Conservation (phyloP, 2,329 filamentous ascomycete species). For the Drechslera avenae region DNA sequence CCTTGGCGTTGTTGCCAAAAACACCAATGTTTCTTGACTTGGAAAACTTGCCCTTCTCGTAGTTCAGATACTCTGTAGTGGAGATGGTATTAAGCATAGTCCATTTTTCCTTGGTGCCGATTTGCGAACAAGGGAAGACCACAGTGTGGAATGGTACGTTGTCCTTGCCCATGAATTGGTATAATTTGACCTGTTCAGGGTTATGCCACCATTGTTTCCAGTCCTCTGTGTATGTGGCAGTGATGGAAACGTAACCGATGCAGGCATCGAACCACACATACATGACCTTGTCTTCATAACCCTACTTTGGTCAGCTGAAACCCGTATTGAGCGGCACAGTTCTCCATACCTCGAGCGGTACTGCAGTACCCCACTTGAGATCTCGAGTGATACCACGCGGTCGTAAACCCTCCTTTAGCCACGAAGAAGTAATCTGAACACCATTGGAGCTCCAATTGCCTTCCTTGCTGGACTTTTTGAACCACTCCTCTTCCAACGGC, state of each 20-base stretch:
- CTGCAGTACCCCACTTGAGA: slow-evolving; percentile 81
- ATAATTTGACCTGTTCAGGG: slow-evolving; percentile 83
- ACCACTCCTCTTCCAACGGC: slow-evolving; percentile 77
- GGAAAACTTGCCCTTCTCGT: slow-evolving; percentile 72
- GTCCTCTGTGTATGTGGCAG: slow-evolving; percentile 82
- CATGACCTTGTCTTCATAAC: slow-evolving; percentile 78
- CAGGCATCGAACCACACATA: slow-evolving; percentile 95
- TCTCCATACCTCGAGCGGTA: slow-evolving; percentile 54
- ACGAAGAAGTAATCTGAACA: slow-evolving; percentile 75
- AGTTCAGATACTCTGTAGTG: slow-evolving; percentile 72
- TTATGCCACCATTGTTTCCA: slow-evolving; percentile 97
- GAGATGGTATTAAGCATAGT: slow-evolving; percentile 87
- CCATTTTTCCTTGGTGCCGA: slow-evolving; percentile 85
- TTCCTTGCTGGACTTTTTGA: slow-evolving; percentile 71
- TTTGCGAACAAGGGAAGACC: slow-evolving; percentile 85
- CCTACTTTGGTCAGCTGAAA: slow-evolving; percentile 35
- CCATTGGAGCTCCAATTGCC: slow-evolving; percentile 79
- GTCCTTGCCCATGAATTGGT: slow-evolving; percentile 93
- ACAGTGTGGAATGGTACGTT: slow-evolving; percentile 88
- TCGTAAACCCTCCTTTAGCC: slow-evolving; percentile 83
- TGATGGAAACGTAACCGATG: slow-evolving; percentile 95
- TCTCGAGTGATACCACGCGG: slow-evolving; percentile 89
- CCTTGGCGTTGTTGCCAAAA: slow-evolving; percentile 86
- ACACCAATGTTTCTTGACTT: slow-evolving; percentile 90
- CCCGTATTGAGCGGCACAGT: background rate